Percentiles rank a stretch among this genome's conserved stretches.
These are phyloP conservation scores for Aotearoamyces nothofagi DNA, from an alignment of 2,329 filamentous ascomycete species.

Conservation along the genomic window DNA sequence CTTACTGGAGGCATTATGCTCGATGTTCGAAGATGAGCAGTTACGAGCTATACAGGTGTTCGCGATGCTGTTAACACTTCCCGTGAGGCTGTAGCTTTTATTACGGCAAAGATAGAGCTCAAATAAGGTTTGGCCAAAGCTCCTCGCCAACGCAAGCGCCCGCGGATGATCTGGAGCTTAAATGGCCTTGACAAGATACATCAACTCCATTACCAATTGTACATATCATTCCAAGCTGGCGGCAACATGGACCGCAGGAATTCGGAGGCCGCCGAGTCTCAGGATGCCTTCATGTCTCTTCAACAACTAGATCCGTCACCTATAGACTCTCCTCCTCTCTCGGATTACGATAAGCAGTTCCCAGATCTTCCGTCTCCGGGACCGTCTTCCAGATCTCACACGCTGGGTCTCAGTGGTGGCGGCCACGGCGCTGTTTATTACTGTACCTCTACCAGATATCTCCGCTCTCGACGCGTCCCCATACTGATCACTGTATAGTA, in stretches of 20 bases:
- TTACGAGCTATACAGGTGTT: no score
- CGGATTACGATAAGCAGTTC: conserved; percentile 29
- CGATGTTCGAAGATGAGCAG: not conserved
- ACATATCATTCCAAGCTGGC: conserved; percentile 1
- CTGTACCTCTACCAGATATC: conserved; percentile 35
- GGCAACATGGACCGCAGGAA: conserved; percentile 20
- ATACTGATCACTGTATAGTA: no score
- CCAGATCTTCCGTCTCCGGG: conserved; percentile 27
- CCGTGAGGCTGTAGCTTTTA: no score
- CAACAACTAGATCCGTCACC: conserved; percentile 72
- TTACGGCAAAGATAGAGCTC: no score
- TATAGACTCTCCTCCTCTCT: conserved; percentile 40
- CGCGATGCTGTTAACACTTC: no score
- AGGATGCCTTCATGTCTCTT: conserved; percentile 47
- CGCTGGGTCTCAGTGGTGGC: conserved; percentile 41
- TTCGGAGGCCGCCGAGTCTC: conserved; percentile 26
- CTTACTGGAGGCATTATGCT: conserved; percentile 39
- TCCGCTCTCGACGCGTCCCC: no score
- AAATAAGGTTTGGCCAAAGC: conserved; percentile 14
- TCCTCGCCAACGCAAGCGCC: not conserved
- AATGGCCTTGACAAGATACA: no score
- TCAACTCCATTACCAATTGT: no score
- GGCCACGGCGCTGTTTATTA: conserved; percentile 64
- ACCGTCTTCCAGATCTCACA: conserved; percentile 19
- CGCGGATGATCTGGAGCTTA: conserved; percentile 3